Conservation (phyloP, 2,329 filamentous ascomycete genomes). For the Penicillium expansum region DNA sequence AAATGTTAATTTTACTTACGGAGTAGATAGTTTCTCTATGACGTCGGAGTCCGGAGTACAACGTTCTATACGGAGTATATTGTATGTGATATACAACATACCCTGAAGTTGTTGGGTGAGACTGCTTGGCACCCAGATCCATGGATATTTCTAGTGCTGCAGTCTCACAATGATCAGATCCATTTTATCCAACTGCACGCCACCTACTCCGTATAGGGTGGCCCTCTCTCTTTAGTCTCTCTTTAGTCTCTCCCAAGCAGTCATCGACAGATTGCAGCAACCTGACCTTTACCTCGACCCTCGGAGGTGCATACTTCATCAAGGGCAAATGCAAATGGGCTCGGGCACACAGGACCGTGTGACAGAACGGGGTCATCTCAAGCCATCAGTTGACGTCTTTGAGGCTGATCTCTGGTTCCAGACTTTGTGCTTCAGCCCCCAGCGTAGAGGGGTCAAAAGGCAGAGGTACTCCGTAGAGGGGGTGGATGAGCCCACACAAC, state of each 20-base stretch:
- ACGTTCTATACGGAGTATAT: neutral
- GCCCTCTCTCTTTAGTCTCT: neutral
- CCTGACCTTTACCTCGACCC: neutral
- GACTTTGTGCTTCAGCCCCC: constrained; percentile 4
- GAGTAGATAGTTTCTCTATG: neutral
- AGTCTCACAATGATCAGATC: neutral
- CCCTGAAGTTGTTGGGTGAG: neutral
- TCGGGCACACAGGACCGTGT: constrained; percentile 1
- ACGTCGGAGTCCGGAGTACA: neutral
- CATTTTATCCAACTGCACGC: neutral
- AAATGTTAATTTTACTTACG: neutral
- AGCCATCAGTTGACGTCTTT: constrained; percentile 8
- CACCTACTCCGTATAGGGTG: constrained; percentile 4
- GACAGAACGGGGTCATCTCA: constrained; percentile 3
- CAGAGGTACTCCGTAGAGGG: neutral
- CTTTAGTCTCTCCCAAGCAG: neutral
- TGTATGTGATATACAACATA: neutral
- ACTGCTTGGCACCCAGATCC: neutral
- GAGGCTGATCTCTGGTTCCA: constrained; percentile 7
- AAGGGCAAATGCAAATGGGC: neutral
- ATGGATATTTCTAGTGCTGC: constrained; percentile 2
- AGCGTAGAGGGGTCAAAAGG: neutral
- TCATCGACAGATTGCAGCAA: neutral
- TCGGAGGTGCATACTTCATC: neutral
- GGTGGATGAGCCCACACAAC: neutral